Base-by-base conservation (phyloP, 2,329 filamentous ascomycete genomes). In the Pseudogymnoascus sp. region DNA sequence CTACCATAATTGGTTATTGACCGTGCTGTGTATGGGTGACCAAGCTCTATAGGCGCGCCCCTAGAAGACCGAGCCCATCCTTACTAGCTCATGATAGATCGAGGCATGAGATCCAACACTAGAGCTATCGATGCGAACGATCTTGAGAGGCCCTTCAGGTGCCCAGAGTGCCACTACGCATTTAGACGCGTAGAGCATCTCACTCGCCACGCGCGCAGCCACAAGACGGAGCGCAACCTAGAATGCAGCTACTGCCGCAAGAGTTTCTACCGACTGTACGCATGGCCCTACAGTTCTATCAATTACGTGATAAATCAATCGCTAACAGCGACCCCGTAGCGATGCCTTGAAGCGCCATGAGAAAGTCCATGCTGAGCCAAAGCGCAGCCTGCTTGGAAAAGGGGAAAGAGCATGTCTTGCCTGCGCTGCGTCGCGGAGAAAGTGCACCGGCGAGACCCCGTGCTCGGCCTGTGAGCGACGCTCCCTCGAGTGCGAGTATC, bases 281-380 rank as follows among this genome's bases (percentile, higher is more conserved):
- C 64, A 34, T n/a, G 29, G 54, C 12, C 18, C 23, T 21, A 21
- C 16, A 29, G 23, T 6, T 8, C 23, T 10, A 7, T 14, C 18
- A 47, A 11, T 47, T 18, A 11, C 39, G 36, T 64, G 61, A 40
- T 59, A 2, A 29, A 18, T 8, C 26, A 37, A 6, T 60, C 2
- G 12, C 36, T 62, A 31, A 37, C 26, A 5, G 45, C 14, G 11
- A 29, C 23, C 47, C 47, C 36, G 45, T 57, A 69, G 66, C 62
- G 69, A 70, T 65, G 68, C 69, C 18, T 62, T 70, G 26, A 64
- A 66, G 42, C 63, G 69, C 21, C 69, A 70, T 64, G 69, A 70
- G 61, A 64, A 64, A 23, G 57, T 67, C 4, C 69, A 70, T 29
- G 65, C 64, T 47, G 65, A 69, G 60, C 66, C 69, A 3, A 67